Evolutionary conservation across 2,329 filamentous ascomycete genomes (phyloP).

Genomic region (Colletotrichum sp.): DNA sequence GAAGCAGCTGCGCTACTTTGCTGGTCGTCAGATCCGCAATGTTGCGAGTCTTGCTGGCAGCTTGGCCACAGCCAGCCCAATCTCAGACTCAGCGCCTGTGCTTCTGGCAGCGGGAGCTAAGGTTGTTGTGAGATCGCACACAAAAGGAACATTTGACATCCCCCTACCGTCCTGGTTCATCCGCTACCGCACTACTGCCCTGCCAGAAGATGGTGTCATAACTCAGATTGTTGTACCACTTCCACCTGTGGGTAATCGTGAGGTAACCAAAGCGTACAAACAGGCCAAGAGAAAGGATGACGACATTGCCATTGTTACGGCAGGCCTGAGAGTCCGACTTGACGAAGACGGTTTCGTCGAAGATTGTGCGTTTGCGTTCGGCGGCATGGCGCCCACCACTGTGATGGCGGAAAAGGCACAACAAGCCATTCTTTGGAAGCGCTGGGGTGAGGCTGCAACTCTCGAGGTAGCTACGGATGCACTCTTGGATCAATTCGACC

Average conservation of each 20-base stretch:
- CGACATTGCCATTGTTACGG: background rate
- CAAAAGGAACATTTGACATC: background rate
- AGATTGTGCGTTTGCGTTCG: background rate
- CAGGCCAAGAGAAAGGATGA: background rate
- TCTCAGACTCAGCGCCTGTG: background rate
- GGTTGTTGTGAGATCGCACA: background rate
- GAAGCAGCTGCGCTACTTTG: background rate
- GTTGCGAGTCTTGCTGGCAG: background rate
- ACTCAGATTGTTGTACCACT: background rate
- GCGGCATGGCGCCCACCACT: background rate
- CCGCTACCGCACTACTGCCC: background rate
- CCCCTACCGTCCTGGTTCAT: background rate
- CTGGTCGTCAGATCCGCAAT: background rate
- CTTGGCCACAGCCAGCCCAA: background rate
- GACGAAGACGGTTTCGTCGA: background rate
- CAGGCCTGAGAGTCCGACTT: background rate
- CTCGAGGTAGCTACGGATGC: background rate
- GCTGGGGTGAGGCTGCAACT: background rate
- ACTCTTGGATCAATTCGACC: background rate
- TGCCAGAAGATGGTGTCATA: background rate
- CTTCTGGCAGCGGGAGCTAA: background rate
- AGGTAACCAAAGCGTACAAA: background rate
- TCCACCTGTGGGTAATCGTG: background rate
- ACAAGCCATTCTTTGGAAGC: background rate
- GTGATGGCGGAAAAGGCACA: background rate